Evolutionary conservation across 192 early-diverging fungal species (phyloP), one percentile per base, ranked within the genome.

Genomic region (Linderina pennispora): DNA sequence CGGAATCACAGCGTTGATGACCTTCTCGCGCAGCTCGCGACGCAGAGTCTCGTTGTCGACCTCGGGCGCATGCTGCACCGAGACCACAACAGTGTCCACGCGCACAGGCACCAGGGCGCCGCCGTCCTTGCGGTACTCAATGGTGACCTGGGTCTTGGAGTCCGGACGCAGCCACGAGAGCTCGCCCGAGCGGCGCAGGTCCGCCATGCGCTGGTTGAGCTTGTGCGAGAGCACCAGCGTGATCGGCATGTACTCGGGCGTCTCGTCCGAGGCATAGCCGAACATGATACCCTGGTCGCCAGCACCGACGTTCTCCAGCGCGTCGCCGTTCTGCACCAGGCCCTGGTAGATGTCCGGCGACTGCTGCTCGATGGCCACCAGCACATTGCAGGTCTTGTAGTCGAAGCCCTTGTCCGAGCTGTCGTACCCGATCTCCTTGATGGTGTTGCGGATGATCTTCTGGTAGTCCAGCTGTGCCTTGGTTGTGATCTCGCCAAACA

Each of bases 311-410:
- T 97, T 83, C 80, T 95, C 93, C 42, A 99, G 75, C 58, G 85
- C 84, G 54, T 85, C 77, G 53, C 85, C 82, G 75, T 89, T 82
- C 81, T 94, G 92, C 48, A 91, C 88, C 45, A 99, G 84, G 74
- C 94, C 94, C 76, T 92, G 90, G 74, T 91, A 89, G 65, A 99
- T 97, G 72, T 99, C 94, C 55, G 96, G 96, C 48, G 96, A 99
- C 78, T 99, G 96, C 80, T 97, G 92, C 78, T 99, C 96, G 62
- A 99, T 97, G 73, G 94, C 96, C 50, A 99, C 94, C 45, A 99
- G 80, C 39, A 99, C 91, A 75, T 99, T 99, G 81, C 96, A 99
- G 64, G 96, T 99, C 86, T 99, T 97, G 89, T 97, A 97, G 78
- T 99, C 96, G 76, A 99, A 99, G 57, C 96, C 94, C 84, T 99